These are phyloP conservation scores for Scleroderma bovista DNA, from an alignment of 768 basidiomycete genomes.

Conservation along the genomic window DNA sequence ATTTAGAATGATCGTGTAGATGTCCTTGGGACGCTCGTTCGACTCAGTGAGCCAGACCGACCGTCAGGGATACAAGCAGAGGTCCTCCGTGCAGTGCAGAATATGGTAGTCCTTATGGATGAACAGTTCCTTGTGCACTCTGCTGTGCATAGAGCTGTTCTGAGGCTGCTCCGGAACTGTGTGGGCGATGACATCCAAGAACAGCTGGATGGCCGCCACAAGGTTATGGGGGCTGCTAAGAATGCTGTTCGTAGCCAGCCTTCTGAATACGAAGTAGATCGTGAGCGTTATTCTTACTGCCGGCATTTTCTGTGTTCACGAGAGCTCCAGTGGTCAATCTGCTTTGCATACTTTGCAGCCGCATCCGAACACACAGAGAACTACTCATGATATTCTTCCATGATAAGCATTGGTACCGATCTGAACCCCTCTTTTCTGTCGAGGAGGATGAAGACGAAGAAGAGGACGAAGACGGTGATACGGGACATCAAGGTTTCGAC, in stretches of 20 bases:
- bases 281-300: constrained; percentile 41
- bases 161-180: constrained; percentile 79
- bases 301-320: constrained; percentile 3
- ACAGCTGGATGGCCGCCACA: constrained; percentile 70
- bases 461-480: constrained; percentile 41
- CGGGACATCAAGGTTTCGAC: constrained; percentile 14
- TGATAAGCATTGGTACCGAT: constrained; percentile 83
- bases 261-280: constrained; percentile 86
- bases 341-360: constrained; percentile 86
- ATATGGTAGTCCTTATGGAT: constrained; percentile 87
- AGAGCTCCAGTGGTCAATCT: constrained; percentile 72
- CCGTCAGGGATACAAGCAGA: constrained; percentile 90
- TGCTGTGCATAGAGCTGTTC: constrained; percentile 82
- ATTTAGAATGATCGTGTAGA: constrained; percentile 39
- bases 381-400: constrained; percentile 97
- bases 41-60: constrained; percentile 77
- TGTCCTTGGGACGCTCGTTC: constrained; percentile 78
- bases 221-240: constrained; percentile 81
- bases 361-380: constrained; percentile 84
- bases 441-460: constrained; percentile 71
- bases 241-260: constrained; percentile 61
- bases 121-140: constrained; percentile 93
- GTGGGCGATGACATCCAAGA: constrained; percentile 92
- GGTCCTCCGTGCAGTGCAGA: constrained; percentile 80
- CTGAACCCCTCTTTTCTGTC: constrained; percentile 67